Evolutionary conservation across 192 early-diverging fungal species (phyloP).

Genomic region (Coemansia sp.): DNA sequence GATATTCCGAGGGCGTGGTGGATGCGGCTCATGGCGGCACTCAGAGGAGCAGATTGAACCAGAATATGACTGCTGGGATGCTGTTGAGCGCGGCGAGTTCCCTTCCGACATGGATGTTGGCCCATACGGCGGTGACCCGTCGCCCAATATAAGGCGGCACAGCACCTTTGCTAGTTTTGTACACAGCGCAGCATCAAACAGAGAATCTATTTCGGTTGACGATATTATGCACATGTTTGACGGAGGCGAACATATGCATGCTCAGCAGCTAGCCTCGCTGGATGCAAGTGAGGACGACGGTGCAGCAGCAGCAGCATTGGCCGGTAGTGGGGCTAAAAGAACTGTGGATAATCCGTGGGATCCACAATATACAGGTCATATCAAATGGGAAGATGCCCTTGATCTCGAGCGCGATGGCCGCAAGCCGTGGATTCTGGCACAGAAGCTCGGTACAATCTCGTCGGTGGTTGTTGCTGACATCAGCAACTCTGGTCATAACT

Average conservation of each 20-base stretch:
- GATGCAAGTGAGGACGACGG: constrained; percentile 37
- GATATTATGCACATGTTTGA: constrained; percentile 46
- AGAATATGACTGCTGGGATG: constrained; percentile 54
- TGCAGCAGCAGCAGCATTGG: not conserved
- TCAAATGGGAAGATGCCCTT: constrained; percentile 50
- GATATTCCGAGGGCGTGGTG: constrained; percentile 49
- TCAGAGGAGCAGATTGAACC: constrained; percentile 51
- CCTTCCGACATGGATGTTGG: constrained; percentile 12
- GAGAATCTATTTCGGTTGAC: constrained; percentile 40
- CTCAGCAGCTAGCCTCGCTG: constrained; percentile 8
- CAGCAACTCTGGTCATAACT: constrained; percentile 46
- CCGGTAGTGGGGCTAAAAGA: constrained; percentile 3
- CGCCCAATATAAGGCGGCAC: constrained; percentile 17
- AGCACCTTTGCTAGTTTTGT: constrained; percentile 33
- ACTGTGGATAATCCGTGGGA: not conserved
- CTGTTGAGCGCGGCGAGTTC: constrained; percentile 39
- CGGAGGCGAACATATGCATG: constrained; percentile 8
- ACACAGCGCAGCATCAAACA: constrained; percentile 14
- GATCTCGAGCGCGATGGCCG: constrained; percentile 53
- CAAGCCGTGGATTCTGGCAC: constrained; percentile 53
- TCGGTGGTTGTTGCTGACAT: constrained; percentile 49
- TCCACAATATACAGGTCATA: constrained; percentile 20
- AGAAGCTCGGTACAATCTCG: constrained; percentile 49
- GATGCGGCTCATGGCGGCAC: constrained; percentile 43
- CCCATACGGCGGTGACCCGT: not conserved